Evolutionary conservation across 192 early-diverging fungal species (phyloP).

Genomic region (Backusella circina): DNA sequence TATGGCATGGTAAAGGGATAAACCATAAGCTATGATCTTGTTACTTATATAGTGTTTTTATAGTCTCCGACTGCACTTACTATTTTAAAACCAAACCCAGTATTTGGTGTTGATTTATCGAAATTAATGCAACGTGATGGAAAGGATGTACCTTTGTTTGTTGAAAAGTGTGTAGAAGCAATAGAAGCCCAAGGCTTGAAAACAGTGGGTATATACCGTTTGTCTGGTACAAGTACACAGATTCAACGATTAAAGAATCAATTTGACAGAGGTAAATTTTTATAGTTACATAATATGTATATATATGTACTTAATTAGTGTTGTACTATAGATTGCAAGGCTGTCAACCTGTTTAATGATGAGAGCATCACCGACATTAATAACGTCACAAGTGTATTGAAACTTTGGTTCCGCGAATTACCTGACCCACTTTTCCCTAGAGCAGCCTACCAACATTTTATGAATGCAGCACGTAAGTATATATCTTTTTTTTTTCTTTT

Average conservation of each 20-base stretch:
- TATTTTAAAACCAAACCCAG: conserved; percentile 67
- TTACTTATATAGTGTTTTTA: not conserved
- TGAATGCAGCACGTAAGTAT: conserved; percentile 67
- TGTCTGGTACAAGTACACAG: conserved; percentile 75
- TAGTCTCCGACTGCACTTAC: conserved; percentile 52
- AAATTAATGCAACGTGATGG: conserved; percentile 68
- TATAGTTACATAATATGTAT: not conserved
- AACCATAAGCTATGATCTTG: not conserved
- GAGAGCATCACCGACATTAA: conserved; percentile 72
- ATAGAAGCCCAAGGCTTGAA: conserved; percentile 75
- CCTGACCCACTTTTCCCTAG: conserved; percentile 83
- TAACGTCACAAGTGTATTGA: conserved; percentile 80
- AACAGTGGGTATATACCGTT: conserved; percentile 85
- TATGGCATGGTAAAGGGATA: conserved; percentile 37
- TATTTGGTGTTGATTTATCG: conserved; percentile 81
- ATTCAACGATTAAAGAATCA: conserved; percentile 69
- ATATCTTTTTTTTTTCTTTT: too few species aligned
- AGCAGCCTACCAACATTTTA: conserved; percentile 58
- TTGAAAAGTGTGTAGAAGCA: conserved; percentile 75
- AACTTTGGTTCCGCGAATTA: conserved; percentile 94
- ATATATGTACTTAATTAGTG: not conserved
- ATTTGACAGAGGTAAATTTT: conserved; percentile 67
- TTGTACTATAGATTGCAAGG: conserved; percentile 46
- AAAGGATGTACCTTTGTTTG: conserved; percentile 69
- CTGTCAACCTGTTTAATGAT: conserved; percentile 60